Evolutionary conservation across 441 rosid species (phyloP), one percentile per base, ranked within the genome.

Genomic region (Kokia cookei): DNA sequence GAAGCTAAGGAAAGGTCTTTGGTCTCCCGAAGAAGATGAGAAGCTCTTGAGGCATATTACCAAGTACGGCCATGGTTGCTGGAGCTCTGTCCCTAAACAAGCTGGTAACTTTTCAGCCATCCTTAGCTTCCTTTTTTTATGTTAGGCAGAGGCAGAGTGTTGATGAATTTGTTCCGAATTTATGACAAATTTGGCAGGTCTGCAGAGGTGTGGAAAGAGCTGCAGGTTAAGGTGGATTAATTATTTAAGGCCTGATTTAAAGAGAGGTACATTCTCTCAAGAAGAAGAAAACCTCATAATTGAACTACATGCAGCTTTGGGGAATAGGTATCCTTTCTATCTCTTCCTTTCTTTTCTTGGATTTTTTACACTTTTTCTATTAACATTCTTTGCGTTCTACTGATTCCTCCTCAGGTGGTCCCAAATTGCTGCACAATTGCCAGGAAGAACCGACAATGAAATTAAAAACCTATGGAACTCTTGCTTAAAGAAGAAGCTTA

Each of bases 361-460:
- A 12, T 35, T 64, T 64, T 73, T 0, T 22, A 70, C 26, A 22
- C 29, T 55, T 13, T 22, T 22, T 61, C n/a, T 73, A 19, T 47
- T 37, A 65, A 74, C 65, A 53, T 32, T 35, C 51, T 65, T 65
- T 13, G 42, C 22, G 10, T 65, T 35, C 1, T 24, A 13, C 6
- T 35, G 47, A 10, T 65, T 55, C 5, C 22, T 6, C 7, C 66
- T 58, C 87, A 95, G 99, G 82, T 95, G 99, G 99, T 95, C 99
- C 73, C 98, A 93, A 76, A 95, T 95, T 69, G 99, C 99, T 12
- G 89, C 96, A 14, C 86, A 90, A 53, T 79, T 94, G 75, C 98
- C 99, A 0, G 99, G 98, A 74, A 87, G 99, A 81, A 93, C 98
- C 37, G 99, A 94, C 83, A 93, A 94, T 75, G 99, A 94, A 82